Evolutionary conservation across 164 flowering plant species (phyloP), one percentile per base, ranked within the genome.

Genomic region (Cinnamomum chago): DNA sequence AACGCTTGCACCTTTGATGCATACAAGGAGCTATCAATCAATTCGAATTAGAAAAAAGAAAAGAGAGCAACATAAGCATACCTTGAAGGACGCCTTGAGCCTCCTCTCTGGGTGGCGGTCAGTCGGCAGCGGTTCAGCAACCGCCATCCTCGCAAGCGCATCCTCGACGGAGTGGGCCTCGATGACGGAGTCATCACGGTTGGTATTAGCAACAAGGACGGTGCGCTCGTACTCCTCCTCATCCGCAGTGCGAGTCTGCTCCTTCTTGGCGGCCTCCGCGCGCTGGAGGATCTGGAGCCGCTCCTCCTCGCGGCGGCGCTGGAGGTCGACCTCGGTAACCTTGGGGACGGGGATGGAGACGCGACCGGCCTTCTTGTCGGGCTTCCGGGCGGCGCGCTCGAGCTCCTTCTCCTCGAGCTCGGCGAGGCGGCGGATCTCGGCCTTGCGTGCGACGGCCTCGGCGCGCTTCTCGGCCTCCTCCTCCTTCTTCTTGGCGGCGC

Each of bases 151-250:
- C 1, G 93, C 94, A 72, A 94, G 76, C 2, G 99, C 99, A 3
- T 96, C 99, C 72, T 91, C 98, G 12, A 96, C 95, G 1, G 90
- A 81, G 62, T 85, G 86, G 1, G 99, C 99, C 82, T 96, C 99
- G 47, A 96, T 86, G 3, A 91, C 18, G 2, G 89, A 85, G 70
- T 92, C 99, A 52, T 89, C 99, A 1, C 97, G 81, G 81, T 96
- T 96, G 2, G 86, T 90, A 65, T 94, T 96, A 25, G 78, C 27
- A 40, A 94, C 92, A 68, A 87, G 80, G 40, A 96, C 94, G 84
- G 89, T 87, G 82, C 85, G 81, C 83, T 96, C 99, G 75, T 94
- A 96, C 84, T 96, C 99, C 82, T 92, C 97, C 83, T 92, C 99
- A 25, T 82, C 92, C 14, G 97, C 97, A 0, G 82, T 87, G 14